Base-by-base conservation (phyloP, 805 yeast genomes). In the Zygoascus bituminiphila region DNA sequence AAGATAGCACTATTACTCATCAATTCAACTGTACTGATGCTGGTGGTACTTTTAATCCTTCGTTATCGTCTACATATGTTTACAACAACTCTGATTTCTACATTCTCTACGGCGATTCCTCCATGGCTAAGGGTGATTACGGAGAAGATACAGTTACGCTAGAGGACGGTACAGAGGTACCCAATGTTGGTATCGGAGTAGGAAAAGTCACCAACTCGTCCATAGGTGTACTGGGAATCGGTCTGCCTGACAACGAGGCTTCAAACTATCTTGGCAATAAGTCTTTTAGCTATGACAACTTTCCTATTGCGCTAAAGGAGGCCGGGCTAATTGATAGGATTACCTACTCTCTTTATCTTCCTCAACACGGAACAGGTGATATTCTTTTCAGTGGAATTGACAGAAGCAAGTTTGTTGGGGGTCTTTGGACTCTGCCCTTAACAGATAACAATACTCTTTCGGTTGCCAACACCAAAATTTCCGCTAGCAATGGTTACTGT, bases 371-470 rank as follows among this genome's bases (percentile, higher is more conserved):
- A 20, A 48, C 67, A 2, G 88, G 86, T 4, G 64, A 69, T 22
- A 63, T 83, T 15, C 62, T 82, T 39, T 84, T 83, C 64, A 89
- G 91, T 46, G 91, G 80, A 42, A 74, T 84, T 23, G 89, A 83
- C 61, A 76, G 74, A 49, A 67, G 75, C 39, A 81, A 81, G 63
- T 81, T 77, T 61, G 47, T 64, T 0, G 88, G 88, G 5, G 51
- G 50, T 19, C 44, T 56, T 29, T 55, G 54, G 52, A 55, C 55
- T 14, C 50, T 56, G 1, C 60, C 60, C 3, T 47, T 71, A 19
- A 55, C 54, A 29, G 56, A 57, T 51, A 45, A 24, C 14, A 12
- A 22, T 23, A 38, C 50, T 7, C 20, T 19, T 15, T 25, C 21
- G 10, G 10, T 25, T 12, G 17, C 36, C 5, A 35, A 20, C n/a